These are phyloP conservation scores for Ramichloridium luteum DNA, from an alignment of 2,329 filamentous ascomycete species.

Conservation along the genomic window DNA sequence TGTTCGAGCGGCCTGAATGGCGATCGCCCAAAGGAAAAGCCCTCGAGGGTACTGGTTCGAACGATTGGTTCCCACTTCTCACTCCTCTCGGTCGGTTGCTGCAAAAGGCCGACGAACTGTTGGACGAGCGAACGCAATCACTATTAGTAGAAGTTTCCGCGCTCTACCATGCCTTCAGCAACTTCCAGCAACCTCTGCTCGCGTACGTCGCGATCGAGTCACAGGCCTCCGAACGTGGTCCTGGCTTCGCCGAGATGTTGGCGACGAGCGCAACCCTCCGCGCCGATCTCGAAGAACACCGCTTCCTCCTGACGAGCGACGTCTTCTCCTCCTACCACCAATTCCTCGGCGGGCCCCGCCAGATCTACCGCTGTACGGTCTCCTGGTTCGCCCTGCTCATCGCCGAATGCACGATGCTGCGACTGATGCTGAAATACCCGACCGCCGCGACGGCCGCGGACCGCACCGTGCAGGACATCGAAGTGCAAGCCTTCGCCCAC, in stretches of 20 bases:
- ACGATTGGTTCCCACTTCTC: constrained; percentile 6
- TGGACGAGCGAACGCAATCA: constrained; percentile 1
- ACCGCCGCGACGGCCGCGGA: constrained; percentile 1
- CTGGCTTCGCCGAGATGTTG: constrained; percentile 5
- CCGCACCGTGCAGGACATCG: constrained; percentile 9
- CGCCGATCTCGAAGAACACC: constrained; percentile 9
- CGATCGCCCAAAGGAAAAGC: constrained; percentile 3
- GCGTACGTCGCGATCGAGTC: constrained; percentile 5
- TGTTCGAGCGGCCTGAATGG: constrained; percentile 7
- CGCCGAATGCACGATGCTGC: constrained; percentile 7
- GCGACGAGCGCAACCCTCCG: too few species aligned
- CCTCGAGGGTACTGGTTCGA: too few species aligned
- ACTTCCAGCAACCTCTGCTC: constrained; percentile 5
- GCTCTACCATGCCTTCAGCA: constrained; percentile 5
- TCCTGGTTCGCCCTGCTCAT: constrained; percentile 8
- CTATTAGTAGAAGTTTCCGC: neutral
- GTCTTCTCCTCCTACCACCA: constrained; percentile 8
- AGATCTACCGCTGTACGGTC: constrained; percentile 5
- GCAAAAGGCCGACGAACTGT: constrained; percentile 4
- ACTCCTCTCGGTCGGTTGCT: constrained; percentile 5
- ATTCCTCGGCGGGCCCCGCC: constrained; percentile 3
- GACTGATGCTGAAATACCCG: constrained; percentile 5
- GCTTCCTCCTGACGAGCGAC: constrained; percentile 7
- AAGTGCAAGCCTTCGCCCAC: constrained; percentile 21
- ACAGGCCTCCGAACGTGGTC: too few species aligned